Conservation (phyloP, 352 stramenopile species). For the Phytopythium aichiense region DNA sequence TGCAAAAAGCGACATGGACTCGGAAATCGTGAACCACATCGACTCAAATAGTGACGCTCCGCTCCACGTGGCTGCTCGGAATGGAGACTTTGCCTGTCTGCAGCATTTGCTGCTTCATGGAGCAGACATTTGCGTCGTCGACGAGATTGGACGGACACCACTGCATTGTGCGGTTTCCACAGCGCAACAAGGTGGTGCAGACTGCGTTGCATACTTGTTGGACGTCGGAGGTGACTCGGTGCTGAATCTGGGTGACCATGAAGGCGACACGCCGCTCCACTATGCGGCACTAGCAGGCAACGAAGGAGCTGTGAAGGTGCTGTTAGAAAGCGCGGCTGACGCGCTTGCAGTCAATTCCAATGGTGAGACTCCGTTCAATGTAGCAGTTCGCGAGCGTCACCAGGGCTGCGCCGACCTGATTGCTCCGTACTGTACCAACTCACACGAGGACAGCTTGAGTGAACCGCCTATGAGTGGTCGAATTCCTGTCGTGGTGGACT, state of each 20-base stretch:
- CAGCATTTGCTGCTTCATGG: conserved; percentile 74
- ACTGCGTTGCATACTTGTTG: conserved; percentile 80
- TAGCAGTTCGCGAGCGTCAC: conserved; percentile 51
- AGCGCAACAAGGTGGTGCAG: conserved; percentile 33
- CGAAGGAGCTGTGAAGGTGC: conserved; percentile 57
- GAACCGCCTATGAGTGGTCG: neutral
- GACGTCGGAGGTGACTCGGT: conserved; percentile 81
- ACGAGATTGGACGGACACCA: conserved; percentile 77
- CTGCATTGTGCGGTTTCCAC: conserved; percentile 61
- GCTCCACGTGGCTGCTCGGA: conserved; percentile 67
- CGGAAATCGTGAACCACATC: conserved; percentile 86
- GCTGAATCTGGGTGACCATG: conserved; percentile 68
- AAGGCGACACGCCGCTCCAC: conserved; percentile 75
- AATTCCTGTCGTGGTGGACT: neutral
- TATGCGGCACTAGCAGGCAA: conserved; percentile 63
- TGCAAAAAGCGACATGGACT: conserved; percentile 83
- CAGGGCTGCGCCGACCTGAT: conserved; percentile 49
- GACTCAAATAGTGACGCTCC: conserved; percentile 76
- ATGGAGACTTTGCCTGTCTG: conserved; percentile 68
- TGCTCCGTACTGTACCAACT: conserved; percentile 35
- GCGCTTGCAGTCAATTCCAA: conserved; percentile 57
- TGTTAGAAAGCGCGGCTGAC: conserved; percentile 75
- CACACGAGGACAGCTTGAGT: neutral
- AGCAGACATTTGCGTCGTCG: conserved; percentile 78
- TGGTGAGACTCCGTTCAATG: conserved; percentile 58